Evolutionary conservation across 1,139 yeast genomes (phyloP).

Genomic region (Scheffersomyces lignicola): DNA sequence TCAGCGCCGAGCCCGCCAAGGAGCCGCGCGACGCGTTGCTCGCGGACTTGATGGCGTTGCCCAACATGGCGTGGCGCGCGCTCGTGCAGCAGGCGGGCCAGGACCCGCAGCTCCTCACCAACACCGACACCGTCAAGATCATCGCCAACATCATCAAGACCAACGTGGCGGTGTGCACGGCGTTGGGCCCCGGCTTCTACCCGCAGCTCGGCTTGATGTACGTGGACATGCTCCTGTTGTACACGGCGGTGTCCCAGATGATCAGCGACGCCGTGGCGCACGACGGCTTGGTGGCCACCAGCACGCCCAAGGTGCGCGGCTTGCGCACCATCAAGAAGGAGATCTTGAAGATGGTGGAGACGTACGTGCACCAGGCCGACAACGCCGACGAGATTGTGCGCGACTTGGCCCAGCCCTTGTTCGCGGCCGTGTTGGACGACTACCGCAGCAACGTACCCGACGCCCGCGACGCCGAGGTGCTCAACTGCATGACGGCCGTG

Average conservation of each 20-base stretch:
- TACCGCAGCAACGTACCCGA: conserved; percentile 88
- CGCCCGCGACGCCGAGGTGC: conserved; percentile 97
- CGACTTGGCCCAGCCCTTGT: conserved; percentile 79
- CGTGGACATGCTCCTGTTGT: conserved; percentile 85
- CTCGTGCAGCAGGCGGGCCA: conserved; percentile 86
- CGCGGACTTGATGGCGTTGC: conserved; percentile 80
- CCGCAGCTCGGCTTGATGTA: conserved; percentile 86
- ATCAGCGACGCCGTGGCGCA: conserved; percentile 76
- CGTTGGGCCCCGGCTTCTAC: conserved; percentile 90
- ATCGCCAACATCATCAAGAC: conserved; percentile 93
- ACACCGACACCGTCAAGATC: conserved; percentile 87
- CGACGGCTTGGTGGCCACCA: conserved; percentile 86
- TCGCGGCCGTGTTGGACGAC: conserved; percentile 86
- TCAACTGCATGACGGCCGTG: conserved; percentile 90
- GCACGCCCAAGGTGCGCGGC: conserved; percentile 93
- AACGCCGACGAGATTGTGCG: conserved; percentile 83
- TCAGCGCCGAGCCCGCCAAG: conserved; percentile 71
- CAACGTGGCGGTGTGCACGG: conserved; percentile 88
- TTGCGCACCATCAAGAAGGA: conserved; percentile 96
- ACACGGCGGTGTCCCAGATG: conserved; percentile 88
- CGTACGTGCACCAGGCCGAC: conserved; percentile 83
- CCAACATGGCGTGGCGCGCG: conserved; percentile 92
- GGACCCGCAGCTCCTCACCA: conserved; percentile 80
- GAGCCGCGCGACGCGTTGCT: conserved; percentile 72
- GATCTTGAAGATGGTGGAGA: conserved; percentile 83